Conservation (phyloP, 192 early-diverging fungal species). For the Coemansia sp. region DNA sequence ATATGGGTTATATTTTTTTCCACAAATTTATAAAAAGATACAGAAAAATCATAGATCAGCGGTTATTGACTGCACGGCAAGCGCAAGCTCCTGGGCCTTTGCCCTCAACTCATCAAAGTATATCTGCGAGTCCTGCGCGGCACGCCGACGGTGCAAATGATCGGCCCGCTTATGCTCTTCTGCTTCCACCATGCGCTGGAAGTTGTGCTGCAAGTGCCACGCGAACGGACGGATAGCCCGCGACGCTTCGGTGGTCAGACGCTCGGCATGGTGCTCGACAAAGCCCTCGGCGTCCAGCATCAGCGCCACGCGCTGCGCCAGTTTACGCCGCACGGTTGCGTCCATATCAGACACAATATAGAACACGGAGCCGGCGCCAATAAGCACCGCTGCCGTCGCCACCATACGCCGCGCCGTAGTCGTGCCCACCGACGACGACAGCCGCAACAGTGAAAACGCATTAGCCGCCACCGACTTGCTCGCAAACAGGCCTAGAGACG, state of each 20-base stretch:
- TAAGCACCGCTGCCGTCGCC: constrained; percentile 35
- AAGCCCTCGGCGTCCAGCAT: constrained; percentile 56
- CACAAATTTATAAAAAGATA: not conserved
- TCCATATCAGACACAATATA: constrained; percentile 73
- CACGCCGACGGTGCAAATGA: constrained; percentile 56
- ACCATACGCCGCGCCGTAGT: constrained; percentile 46
- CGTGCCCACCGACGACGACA: constrained; percentile 45
- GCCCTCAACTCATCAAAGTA: constrained; percentile 66
- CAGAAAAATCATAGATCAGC: constrained; percentile 11
- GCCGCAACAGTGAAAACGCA: constrained; percentile 33
- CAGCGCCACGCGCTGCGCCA: constrained; percentile 58
- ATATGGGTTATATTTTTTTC: constrained; percentile 1
- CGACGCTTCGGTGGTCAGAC: constrained; percentile 64
- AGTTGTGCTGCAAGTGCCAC: constrained; percentile 67
- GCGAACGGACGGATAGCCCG: constrained; percentile 67
- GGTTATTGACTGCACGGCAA: constrained; percentile 46
- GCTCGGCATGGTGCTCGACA: constrained; percentile 61
- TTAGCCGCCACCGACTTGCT: constrained; percentile 37
- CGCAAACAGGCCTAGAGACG: constrained; percentile 56
- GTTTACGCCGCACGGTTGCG: constrained; percentile 68
- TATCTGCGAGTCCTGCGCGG: constrained; percentile 64
- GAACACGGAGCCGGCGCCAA: constrained; percentile 57
- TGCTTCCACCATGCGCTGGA: constrained; percentile 72
- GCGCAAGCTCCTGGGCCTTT: constrained; percentile 59
- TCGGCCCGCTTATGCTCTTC: constrained; percentile 65